A percentile compares a stretch with the other conserved stretches of the same genome.
phyloP scores from a whole-genome alignment of 1,284 basidiomycete species.

The Cerrena zonata region DNA sequence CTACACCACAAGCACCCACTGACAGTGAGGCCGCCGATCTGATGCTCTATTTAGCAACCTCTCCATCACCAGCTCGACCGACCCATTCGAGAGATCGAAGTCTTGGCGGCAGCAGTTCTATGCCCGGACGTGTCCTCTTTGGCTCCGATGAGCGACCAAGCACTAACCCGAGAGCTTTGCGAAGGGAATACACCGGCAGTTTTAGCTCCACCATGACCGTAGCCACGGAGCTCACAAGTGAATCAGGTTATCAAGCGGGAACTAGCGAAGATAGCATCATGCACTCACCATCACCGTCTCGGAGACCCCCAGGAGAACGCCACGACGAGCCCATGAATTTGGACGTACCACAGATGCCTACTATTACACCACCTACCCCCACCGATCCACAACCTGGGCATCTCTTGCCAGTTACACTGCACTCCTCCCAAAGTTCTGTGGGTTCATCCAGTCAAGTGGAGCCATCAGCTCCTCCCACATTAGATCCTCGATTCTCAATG shows the following conservation, averaged over 20 bases:
- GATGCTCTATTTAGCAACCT: constrained; percentile 75
- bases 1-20: constrained; percentile 36
- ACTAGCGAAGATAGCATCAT: constrained; percentile 12
- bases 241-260: constrained; percentile 12
- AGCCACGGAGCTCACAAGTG: constrained; percentile 19
- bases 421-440: no score
- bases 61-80: constrained; percentile 69
- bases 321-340: not conserved
- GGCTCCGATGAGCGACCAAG: constrained; percentile 19
- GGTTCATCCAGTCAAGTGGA: no score
- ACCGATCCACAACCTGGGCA: constrained; percentile 20
- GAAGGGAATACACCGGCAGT: constrained; percentile 27
- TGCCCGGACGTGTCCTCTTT: constrained; percentile 67
- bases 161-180: constrained; percentile 17
- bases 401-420: not conserved
- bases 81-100: constrained; percentile 39
- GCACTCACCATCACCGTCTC: constrained; percentile 8
- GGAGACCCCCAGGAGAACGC: not conserved
- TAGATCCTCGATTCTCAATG: not conserved
- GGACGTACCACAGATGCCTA: constrained; percentile 19
- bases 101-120: constrained; percentile 42
- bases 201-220: constrained; percentile 25
- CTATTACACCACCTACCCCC: constrained; percentile 35
- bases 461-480: no score
- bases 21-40: constrained; percentile 76